Percentiles rank a stretch among this genome's conserved stretches.
Evolutionary conservation across 768 basidiomycete genomes (phyloP).

Genomic region (Collybia nuda): DNA sequence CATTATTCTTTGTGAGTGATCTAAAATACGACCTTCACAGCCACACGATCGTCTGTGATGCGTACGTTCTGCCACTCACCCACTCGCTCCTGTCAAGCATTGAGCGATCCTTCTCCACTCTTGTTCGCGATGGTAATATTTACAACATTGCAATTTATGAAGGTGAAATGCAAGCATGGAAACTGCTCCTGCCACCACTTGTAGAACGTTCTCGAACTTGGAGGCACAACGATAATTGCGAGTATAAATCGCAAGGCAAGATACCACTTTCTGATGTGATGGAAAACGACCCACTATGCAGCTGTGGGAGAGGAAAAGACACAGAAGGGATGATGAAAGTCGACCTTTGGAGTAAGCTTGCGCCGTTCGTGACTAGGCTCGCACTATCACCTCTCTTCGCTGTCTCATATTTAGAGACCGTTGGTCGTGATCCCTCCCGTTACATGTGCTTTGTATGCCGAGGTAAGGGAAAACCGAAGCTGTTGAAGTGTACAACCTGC

Average conservation of each 20-base stretch:
- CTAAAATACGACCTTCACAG: constrained; percentile 38
- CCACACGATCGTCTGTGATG: constrained; percentile 41
- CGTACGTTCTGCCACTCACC: constrained; percentile 34
- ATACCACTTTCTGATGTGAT: constrained; percentile 30
- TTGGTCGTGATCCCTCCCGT: constrained; percentile 18
- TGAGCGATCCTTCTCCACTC: constrained; percentile 6
- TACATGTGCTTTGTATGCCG: constrained; percentile 28
- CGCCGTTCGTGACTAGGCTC: constrained; percentile 33
- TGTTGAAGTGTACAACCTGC: constrained; percentile 26
- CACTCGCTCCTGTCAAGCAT: constrained; percentile 8
- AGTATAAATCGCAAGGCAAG: constrained; percentile 23
- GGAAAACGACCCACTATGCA: constrained; percentile 33
- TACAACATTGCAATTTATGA: not conserved
- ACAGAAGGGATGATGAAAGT: constrained; percentile 23
- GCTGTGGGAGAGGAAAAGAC: constrained; percentile 39
- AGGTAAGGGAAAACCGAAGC: constrained; percentile 25
- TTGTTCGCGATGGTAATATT: not conserved
- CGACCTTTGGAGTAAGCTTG: constrained; percentile 25
- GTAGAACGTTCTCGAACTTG: constrained; percentile 41
- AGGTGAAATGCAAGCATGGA: constrained; percentile 35
- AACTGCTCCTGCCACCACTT: constrained; percentile 35
- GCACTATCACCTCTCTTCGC: constrained; percentile 44
- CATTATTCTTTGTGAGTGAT: constrained; percentile 34
- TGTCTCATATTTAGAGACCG: constrained; percentile 40
- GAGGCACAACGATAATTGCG: constrained; percentile 36